Conservation (phyloP, 2,329 filamentous ascomycete genomes). For the Penicillium italicum region DNA sequence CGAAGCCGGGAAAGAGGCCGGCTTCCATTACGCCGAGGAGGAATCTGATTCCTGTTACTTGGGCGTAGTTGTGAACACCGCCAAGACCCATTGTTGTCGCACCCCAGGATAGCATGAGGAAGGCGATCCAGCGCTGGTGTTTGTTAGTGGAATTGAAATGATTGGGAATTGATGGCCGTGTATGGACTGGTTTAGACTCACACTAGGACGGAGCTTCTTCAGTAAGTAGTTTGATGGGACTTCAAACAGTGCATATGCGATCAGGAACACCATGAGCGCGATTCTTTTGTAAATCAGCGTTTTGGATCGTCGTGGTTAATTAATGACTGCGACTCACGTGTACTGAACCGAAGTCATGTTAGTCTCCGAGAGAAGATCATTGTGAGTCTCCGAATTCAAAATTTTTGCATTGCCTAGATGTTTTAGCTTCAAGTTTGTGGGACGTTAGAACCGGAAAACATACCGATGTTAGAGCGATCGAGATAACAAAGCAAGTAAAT, state of each 20-base stretch:
- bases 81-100: slow-evolving; percentile 49
- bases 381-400: slow-evolving; percentile 56
- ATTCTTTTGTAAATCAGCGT: slow-evolving; percentile 31
- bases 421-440: slow-evolving; percentile 8
- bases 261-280: slow-evolving; percentile 48
- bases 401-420: slow-evolving; percentile 57
- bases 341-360: slow-evolving; percentile 61
- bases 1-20: slow-evolving; percentile 50
- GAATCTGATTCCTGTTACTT: slow-evolving; percentile 47
- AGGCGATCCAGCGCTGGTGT: slow-evolving; percentile 46
- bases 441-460: not conserved
- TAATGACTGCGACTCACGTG: slow-evolving; percentile 38
- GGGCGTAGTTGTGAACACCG: slow-evolving; percentile 42
- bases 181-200: slow-evolving; percentile 12
- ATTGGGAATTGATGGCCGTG: not conserved
- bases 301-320: not conserved
- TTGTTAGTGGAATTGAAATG: not conserved
- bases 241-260: slow-evolving; percentile 50
- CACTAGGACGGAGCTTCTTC: slow-evolving; percentile 47
- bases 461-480: slow-evolving; percentile 65
- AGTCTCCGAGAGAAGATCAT: slow-evolving; percentile 62
- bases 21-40: slow-evolving; percentile 51
- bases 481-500: slow-evolving; percentile 68
- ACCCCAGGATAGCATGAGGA: slow-evolving; percentile 51
- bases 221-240: slow-evolving; percentile 51